Evolutionary conservation across 164 flowering plant species (phyloP), one percentile per base, ranked within the genome.

Genomic region (Houttuynia cordata): DNA sequence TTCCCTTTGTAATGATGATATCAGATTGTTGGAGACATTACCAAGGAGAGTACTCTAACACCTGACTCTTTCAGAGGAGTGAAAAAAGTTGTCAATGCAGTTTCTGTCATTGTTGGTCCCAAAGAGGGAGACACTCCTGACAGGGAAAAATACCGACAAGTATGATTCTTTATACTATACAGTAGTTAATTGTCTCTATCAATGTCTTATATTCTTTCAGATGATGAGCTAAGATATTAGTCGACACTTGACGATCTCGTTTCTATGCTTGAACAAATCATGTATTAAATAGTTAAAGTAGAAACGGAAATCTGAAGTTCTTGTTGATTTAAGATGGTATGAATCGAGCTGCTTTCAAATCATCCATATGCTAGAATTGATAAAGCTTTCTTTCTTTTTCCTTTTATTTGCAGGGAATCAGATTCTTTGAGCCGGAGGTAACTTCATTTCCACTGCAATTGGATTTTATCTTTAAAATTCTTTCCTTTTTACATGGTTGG

Each of bases 121-220:
- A 93, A 93, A 76, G 98, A 93, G 79, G 98, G 97, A 22, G 98
- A 93, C 76, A 89, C 98, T 70, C 94, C 97, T 72, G 96, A n/a
- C 56, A 79, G 98, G n/a, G 87, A 77, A 64, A 93, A 93, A 67
- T 93, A 93, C 76, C 87, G 87, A 75, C 98, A 93, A 73, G 97
- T 89, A 78, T 54, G 79, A n/a, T 9, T 45, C 13, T 45, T 30
- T 2, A 30, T 2, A 30, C 12, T 45, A 0, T 17, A 45, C 12
- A 12, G 8, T 7, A 45, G 49, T n/a, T 45, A 45, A 45, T 45
- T 10, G 15, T 45, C 17, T 45, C 17, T 45, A 2, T 45, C 17
- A 45, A 17, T 7, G 2, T 45, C 8, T 45, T 7, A 14, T 8
- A 12, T 45, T 45, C 2, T 12, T 3, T 45, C 49, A 45, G 8